Evolutionary conservation across 805 yeast genomes (phyloP), one percentile per base, ranked within the genome.

Genomic region (Kodamaea nitidulidarum): DNA sequence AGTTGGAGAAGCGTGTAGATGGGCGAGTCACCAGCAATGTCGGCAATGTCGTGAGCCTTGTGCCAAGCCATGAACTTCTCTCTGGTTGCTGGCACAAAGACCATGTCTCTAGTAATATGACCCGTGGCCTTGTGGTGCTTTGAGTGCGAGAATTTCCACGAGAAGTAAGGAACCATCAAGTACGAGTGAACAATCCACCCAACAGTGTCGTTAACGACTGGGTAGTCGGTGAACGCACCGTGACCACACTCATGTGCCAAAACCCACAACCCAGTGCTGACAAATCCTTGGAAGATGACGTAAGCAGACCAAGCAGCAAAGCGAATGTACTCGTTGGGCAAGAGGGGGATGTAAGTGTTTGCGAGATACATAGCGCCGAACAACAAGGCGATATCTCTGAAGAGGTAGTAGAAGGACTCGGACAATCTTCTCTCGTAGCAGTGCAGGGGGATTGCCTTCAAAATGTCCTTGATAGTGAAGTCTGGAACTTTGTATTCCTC

Each of bases 171-270:
- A 22, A 87, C 95, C 53, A 84, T 59, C 52, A 84, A 67, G 56
- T 75, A 78, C 14, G 91, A 82, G 67, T 86, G 95, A 46, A 87
- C 66, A 28, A 83, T 59, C 95, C 95, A 86, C 33, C 95, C 95
- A 32, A 81, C 83, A 28, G 77, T 62, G 61, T 87, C 91, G 61
- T 87, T 85, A 47, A 84, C 79, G 66, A 71, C 62, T 28, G 78
- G 79, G 56, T 79, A 80, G 52, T 82, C 85, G 28, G 83, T 73
- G 62, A 87, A 87, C 15, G 95, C 95, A 51, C 79, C 83, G 61
- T 86, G 95, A 44, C 95, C 95, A 70, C 95, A 86, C 63, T 86
- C 95, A 63, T 86, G 95, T 38, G 95, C 93, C 65, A 86, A 56
- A 36, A 86, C 83, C 95, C 95, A 86, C 35, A 81, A 39, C 34